Base-by-base conservation (phyloP, 2,329 filamentous ascomycete species). In the Colletotrichum kahawae region DNA sequence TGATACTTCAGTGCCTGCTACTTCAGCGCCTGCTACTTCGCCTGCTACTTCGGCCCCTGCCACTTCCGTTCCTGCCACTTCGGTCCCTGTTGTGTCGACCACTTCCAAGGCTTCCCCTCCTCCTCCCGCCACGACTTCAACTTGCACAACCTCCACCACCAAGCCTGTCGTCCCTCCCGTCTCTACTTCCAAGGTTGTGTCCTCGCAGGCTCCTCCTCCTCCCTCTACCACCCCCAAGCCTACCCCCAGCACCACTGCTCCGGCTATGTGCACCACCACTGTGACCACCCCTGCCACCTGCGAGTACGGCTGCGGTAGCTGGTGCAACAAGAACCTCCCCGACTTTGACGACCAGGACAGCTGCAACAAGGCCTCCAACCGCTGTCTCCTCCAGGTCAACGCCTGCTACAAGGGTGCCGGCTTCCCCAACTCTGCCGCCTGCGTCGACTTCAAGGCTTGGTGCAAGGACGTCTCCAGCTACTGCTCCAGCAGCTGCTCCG, bases 261-360 rank as follows among this genome's bases (percentile, higher is more conserved):
- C 82, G 51, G 79, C 85, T n/a, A 80, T 88, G 67, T 91, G 89
- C 82, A 89, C 86, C 12, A 82, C 85, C 63, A 90, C 87, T 29
- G 80, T 83, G 29, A 84, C 85, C 13, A 80, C 85, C 29, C 86
- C 88, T 12, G 81, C 87, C 63, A 84, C 82, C 34, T 91, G 89
- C 81, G 89, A 91, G 80, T 91, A 89, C 82, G 83, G 87, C 77
- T 88, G 87, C 77, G 90, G 90, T 63, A 86, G 85, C 75, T 91
- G 89, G 89, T 90, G 88, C 79, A 86, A 85, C 48, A 84, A 84
- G 60, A 84, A 88, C 16, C 80, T 91, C 14, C 89, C 89, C 29
- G 82, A 86, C 77, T 91, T 86, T 82, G 80, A 81, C 54, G 84
- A 89, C 79, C 77, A 83, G 71, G 76, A 79, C 56, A 80, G 82